These are phyloP conservation scores for Blumeria graminis DNA, from an alignment of 2,329 filamentous ascomycete species.

Conservation along the genomic window DNA sequence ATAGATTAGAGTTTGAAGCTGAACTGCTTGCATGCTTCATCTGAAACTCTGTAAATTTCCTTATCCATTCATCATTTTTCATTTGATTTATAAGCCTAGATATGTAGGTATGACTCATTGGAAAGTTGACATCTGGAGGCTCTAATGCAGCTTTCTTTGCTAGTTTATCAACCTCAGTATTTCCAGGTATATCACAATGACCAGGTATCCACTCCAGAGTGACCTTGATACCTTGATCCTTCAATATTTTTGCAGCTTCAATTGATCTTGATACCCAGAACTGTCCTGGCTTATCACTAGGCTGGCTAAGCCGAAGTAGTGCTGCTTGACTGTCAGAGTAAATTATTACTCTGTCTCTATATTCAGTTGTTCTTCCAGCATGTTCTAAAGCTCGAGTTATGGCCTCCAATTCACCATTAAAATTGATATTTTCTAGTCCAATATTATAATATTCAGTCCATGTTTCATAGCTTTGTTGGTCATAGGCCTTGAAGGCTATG, in stretches of 20 bases:
- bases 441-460: neutral
- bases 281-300: neutral
- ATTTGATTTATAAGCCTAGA: neutral
- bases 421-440: neutral
- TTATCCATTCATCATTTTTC: neutral
- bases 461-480: neutral
- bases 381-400: neutral
- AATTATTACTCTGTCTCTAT: neutral
- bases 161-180: neutral
- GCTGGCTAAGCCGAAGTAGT: neutral
- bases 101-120: neutral
- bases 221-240: neutral
- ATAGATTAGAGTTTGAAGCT: neutral
- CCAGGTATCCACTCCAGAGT: neutral
- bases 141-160: neutral
- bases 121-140: neutral
- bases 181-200: neutral
- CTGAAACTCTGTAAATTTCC: neutral
- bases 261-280: neutral
- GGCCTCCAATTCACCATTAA: neutral
- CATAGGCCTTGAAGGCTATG: neutral
- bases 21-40: neutral
- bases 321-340: neutral
- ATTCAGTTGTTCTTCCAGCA: neutral
- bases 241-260: neutral